Evolutionary conservation across 1,284 basidiomycete species (phyloP).

Genomic region (Leccinum fuscescens): DNA sequence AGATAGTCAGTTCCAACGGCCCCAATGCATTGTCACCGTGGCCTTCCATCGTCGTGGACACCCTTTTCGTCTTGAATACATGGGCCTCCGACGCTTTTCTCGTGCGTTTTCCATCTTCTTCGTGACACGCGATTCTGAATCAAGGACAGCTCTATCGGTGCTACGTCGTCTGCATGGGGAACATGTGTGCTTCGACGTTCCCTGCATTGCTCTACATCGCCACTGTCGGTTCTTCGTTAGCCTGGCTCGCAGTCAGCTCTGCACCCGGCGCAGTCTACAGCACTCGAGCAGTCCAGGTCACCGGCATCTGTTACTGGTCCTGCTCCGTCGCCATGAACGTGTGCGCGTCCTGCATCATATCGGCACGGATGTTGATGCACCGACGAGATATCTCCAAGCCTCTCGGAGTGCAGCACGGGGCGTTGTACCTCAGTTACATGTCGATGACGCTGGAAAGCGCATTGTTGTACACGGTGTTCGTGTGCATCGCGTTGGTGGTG

Average conservation of each 20-base stretch:
- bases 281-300: slow-evolving; percentile 14
- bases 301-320: slow-evolving; percentile 16
- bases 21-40: slow-evolving; percentile 16
- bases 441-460: slow-evolving; percentile 29
- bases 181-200: neutral
- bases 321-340: slow-evolving; percentile 19
- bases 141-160: slow-evolving; percentile 25
- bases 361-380: slow-evolving; percentile 18
- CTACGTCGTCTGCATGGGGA: slow-evolving; percentile 20
- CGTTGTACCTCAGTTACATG: slow-evolving; percentile 24
- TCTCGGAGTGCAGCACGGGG: slow-evolving; percentile 11
- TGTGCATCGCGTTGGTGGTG: slow-evolving; percentile 10
- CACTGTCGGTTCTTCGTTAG: slow-evolving; percentile 17
- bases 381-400: slow-evolving; percentile 7
- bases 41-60: slow-evolving; percentile 14
- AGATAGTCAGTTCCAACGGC: slow-evolving; percentile 9
- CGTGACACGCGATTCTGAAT: neutral
- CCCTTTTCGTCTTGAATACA: slow-evolving; percentile 23
- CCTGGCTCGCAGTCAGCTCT: slow-evolving; percentile 14
- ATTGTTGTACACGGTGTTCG: slow-evolving; percentile 19
- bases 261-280: slow-evolving; percentile 14
- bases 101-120: slow-evolving; percentile 8
- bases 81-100: slow-evolving; percentile 27
- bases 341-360: slow-evolving; percentile 16
- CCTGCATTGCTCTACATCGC: slow-evolving; percentile 18